Base-by-base conservation (phyloP, 106 monocot species). In the Dendrobium nobile region DNA sequence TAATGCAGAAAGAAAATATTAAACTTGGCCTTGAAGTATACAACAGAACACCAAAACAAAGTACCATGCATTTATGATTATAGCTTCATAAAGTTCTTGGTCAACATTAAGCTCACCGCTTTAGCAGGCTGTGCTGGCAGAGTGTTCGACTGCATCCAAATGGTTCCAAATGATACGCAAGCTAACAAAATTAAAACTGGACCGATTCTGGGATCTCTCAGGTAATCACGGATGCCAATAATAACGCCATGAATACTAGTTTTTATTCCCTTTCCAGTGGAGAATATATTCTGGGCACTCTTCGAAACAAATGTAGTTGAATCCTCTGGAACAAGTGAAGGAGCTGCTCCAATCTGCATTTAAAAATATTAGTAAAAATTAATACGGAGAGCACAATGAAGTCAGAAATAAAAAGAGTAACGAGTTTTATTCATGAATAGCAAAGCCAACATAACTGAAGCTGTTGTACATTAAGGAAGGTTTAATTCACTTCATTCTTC, bases 311-410 rank as follows among this genome's bases (percentile, higher is more conserved):
- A 72, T 59, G 85, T 78, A 40, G 67, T 89, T 84, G 83, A 22
- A 74, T 98, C 95, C 75, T 99, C 99, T n/a, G 89, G 90, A 58
- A 91, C 51, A 59, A 99, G 93, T 20, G 91, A 85, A 77, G 99
- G 99, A 74, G 85, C 85, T 15, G 77, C 86, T 54, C 78, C 85
- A 78, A 82, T 87, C 98, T 99, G 82, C 76, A 82, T 41, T 54
- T 54, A 67, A 77, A 67, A 33, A 82, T 70, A 70, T 37, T 37
- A 31, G 20, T 44, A 7, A 37, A 43, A 74, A 74, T 37, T 70
- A 73, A 28, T 75, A 27, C 41, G 9, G 48, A 70, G 43, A 67
- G 45, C 75, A 51, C 42, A 18, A 76, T 24, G 48, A 4, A 43
- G 43, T 7, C 15, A 42, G 0, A 74, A 74, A 73, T 19, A 74